Evolutionary conservation across 805 yeast genomes (phyloP), one percentile per base, ranked within the genome.

Genomic region (Ogataea degrootiae): DNA sequence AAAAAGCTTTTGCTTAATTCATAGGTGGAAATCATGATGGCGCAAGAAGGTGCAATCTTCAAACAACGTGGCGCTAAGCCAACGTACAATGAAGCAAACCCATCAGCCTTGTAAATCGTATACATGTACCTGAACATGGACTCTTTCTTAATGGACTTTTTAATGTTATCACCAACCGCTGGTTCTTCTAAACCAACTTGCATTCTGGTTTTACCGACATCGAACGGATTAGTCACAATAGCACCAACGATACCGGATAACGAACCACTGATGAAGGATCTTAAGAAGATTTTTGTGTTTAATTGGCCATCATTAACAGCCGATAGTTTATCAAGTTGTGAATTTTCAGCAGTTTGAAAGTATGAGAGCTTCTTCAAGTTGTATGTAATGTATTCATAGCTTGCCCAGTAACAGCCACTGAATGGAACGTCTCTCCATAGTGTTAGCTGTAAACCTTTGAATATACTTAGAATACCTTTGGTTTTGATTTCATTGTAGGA

Each of bases 361-460:
- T 46, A 34, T 5, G 46, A 40, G 35, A 42, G 21, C 16, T 43
- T 45, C 50, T 72, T 60, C 57, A 73, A 38, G 39, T 45, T 51
- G 21, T 51, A 55, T 4, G 67, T 53, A 36, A 72, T 62, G 50
- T 63, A 73, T 59, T 91, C 98, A 58, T 91, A 89, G 5, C 85
- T 76, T 11, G 88, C 79, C 99, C 99, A 94, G 66, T 94, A 94
- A 1, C 92, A 82, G 0, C 96, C 97, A 52, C 95, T 85, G 63
- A 94, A 94, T 1, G 99, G 99, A 0, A 92, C 98, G 64, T 94
- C 99, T 66, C 99, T 76, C 96, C 96, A 92, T 15, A 94, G 73
- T 0, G 99, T 94, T 37, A 94, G 75, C 37, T 85, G 82, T 21
- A 94, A 70, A 0, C 99, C 99, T 46, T 84, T 83, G 74, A 90